These are phyloP conservation scores for Irpex sp. DNA, from an alignment of 1,284 basidiomycete species.

Conservation along the genomic window DNA sequence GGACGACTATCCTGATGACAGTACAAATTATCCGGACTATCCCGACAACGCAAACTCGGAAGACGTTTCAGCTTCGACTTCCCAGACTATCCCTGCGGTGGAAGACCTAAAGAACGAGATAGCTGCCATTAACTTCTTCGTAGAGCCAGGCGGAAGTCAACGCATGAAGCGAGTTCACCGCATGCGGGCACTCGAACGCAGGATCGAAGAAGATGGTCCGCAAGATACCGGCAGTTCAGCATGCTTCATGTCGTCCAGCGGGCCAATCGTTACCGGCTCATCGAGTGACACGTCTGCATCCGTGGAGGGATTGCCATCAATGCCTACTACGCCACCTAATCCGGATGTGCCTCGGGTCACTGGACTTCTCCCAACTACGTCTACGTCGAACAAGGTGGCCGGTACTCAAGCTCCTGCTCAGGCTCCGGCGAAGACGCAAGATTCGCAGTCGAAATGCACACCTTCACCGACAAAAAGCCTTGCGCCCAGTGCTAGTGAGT, in stretches of 20 bases:
- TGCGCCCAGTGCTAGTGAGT: slow-evolving; percentile 27
- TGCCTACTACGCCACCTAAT: slow-evolving; percentile 10
- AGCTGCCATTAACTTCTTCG: slow-evolving; percentile 9
- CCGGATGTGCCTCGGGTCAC: slow-evolving; percentile 12
- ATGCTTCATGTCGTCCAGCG: neutral
- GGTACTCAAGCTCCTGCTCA: slow-evolving; percentile 27
- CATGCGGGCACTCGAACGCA: neutral
- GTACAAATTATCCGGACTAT: neutral
- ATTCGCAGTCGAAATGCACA: slow-evolving; percentile 25
- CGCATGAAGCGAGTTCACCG: slow-evolving; percentile 17
- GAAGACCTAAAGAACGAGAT: slow-evolving; percentile 10
- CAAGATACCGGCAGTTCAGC: neutral
- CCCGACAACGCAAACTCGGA: slow-evolving; percentile 13
- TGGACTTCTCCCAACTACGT: slow-evolving; percentile 5
- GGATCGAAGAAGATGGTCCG: neutral
- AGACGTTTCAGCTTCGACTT: neutral
- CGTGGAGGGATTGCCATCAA: neutral
- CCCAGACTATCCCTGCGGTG: neutral
- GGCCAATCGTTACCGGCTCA: neutral
- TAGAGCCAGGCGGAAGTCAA: slow-evolving; percentile 9
- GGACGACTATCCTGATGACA: slow-evolving; percentile 6
- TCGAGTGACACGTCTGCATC: neutral
- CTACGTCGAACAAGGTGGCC: slow-evolving; percentile 15
- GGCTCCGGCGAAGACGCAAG: slow-evolving; percentile 25
- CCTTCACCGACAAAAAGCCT: slow-evolving; percentile 36